Evolutionary conservation across 495 filamentous ascomycete species (phyloP), one percentile per base, ranked within the genome.

Genomic region (Penicillium cataractarum): DNA sequence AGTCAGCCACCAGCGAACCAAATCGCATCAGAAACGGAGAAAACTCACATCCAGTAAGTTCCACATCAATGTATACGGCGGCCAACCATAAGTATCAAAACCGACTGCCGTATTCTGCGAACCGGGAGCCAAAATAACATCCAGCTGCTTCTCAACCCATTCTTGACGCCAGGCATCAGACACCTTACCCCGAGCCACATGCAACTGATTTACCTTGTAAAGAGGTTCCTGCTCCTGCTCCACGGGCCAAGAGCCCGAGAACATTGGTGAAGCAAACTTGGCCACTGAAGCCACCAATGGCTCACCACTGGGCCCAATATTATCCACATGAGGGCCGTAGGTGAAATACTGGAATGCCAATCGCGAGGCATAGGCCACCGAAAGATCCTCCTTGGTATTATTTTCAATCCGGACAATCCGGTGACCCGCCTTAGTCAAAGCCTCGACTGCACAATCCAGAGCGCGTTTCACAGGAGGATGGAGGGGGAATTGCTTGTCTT

Each of bases 31-130:
- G 12, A 17, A 37, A 15, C 2, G 40, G 2, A 2, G 8, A 5
- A 39, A 7, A 72, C 82, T 66, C 69, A 84, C 83, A 73, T 85
- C 81, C 3, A 85, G 55, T 58, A 84, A n/a, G 58, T 84, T 85
- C 70, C 73, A 72, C 29, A 84, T 56, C 8, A 79, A 67, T 3
- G 84, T 84, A 64, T 85, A 85, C 6, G 76, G 52, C 17, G 76
- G 71, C 52, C 74, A 62, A 0, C 80, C 79, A 62, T 75, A 86
- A 0, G 74, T 78, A 71, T 86, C 84, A 64, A 82, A 74, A 12
- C 69, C 64, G 22, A 78, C 72, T 0, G 83, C 82, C 9, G 80
- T 82, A 15, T 67, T 79, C 69, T 82, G 79, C 42, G 78, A 75
- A 40, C 73, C 76, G 10, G 82, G 79, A 44, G 74, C 71, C 4